These are phyloP conservation scores for Calonectria pseudoturangicola DNA, from an alignment of 2,329 filamentous ascomycete species.

Conservation along the genomic window DNA sequence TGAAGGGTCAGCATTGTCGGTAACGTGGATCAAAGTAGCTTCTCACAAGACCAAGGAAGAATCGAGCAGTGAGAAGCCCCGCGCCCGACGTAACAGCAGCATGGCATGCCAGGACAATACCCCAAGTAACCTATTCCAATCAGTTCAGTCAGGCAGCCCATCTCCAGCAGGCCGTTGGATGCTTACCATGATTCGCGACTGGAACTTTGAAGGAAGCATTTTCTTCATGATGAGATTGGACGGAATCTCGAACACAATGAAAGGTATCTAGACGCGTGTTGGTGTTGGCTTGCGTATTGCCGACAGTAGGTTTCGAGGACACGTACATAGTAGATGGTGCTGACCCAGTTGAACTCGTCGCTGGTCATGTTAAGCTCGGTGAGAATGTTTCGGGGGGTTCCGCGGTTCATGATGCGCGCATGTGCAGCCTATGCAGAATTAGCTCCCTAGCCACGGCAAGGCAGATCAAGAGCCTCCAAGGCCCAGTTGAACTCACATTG, in stretches of 20 bases:
- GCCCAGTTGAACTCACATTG: background rate
- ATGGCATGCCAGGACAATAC: constrained; percentile 3
- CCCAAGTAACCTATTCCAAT: background rate
- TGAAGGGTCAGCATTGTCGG: background rate
- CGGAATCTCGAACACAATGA: constrained; percentile 13
- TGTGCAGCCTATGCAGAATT: background rate
- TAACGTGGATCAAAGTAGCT: background rate
- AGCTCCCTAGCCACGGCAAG: background rate
- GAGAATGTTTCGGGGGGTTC: background rate
- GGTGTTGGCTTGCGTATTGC: background rate
- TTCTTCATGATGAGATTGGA: background rate
- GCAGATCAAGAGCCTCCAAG: background rate
- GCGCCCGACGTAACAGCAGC: constrained; percentile 2
- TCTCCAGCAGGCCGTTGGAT: background rate
- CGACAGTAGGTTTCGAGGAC: background rate
- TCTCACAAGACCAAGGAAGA: constrained; percentile 21
- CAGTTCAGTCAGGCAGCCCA: background rate
- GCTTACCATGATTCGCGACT: constrained; percentile 18
- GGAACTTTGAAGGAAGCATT: constrained; percentile 11
- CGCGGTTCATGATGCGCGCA: background rate
- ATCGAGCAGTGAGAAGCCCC: constrained; percentile 4
- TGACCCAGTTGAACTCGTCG: constrained; percentile 11
- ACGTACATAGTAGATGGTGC: constrained; percentile 13
- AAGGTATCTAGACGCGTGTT: background rate
- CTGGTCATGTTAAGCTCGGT: background rate